Evolutionary conservation across 768 basidiomycete species (phyloP).

Genomic region (Amanita phalloides): DNA sequence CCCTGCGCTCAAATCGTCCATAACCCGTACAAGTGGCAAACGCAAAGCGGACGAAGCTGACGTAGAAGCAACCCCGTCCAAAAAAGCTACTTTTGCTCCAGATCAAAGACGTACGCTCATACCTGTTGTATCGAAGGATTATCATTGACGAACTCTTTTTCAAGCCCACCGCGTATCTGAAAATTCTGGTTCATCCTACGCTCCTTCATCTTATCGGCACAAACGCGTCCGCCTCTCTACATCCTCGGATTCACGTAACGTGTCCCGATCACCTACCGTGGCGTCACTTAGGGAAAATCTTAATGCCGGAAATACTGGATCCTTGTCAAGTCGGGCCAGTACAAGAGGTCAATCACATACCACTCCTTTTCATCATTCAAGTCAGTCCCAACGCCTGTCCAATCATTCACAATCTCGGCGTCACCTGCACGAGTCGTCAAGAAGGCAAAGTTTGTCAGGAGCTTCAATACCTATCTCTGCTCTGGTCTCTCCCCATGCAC

Average conservation of each 20-base stretch:
- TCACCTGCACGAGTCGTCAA: slow-evolving; percentile 24
- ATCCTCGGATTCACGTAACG: slow-evolving; percentile 22
- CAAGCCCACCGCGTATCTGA: slow-evolving; percentile 45
- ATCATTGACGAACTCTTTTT: slow-evolving; percentile 12
- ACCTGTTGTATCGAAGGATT: background rate
- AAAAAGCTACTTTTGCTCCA: slow-evolving; percentile 57
- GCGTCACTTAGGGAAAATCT: slow-evolving; percentile 15
- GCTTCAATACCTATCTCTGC: slow-evolving; percentile 75
- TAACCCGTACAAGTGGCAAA: slow-evolving; percentile 41
- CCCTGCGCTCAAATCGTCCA: slow-evolving; percentile 24
- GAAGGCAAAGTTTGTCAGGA: slow-evolving; percentile 50
- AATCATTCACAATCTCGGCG: slow-evolving; percentile 11
- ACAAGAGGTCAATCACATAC: slow-evolving; percentile 12
- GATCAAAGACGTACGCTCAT: slow-evolving; percentile 45
- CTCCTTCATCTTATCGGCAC: slow-evolving; percentile 64
- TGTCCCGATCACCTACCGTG: slow-evolving; percentile 11
- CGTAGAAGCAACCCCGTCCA: slow-evolving; percentile 58
- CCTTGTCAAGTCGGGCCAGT: slow-evolving; percentile 32
- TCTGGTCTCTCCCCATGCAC: slow-evolving; percentile 67
- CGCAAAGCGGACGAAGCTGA: slow-evolving; percentile 60
- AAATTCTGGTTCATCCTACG: slow-evolving; percentile 33
- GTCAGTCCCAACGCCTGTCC: slow-evolving; percentile 14
- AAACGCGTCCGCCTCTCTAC: slow-evolving; percentile 57
- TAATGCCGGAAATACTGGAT: slow-evolving; percentile 33
- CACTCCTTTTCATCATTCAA: slow-evolving; percentile 12